These are phyloP conservation scores for Syzygium jambos DNA, from an alignment of 345 rosid genomes.

Conservation along the genomic window DNA sequence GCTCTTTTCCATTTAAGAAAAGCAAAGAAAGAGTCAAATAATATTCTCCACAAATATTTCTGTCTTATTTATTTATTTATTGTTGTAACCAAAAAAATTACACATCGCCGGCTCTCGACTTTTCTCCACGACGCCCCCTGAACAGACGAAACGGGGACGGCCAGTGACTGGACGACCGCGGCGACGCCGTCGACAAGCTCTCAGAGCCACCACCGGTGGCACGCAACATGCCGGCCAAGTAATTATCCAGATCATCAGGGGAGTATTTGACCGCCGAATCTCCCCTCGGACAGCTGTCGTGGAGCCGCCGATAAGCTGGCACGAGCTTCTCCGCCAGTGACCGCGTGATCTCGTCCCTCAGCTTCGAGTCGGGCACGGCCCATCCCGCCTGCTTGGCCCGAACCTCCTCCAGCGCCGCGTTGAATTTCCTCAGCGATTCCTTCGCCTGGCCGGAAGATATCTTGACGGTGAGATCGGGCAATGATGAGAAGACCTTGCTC, in stretches of 20 bases:
- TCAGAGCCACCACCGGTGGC: background rate
- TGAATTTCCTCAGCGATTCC: conserved; percentile 1
- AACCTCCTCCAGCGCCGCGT: conserved; percentile 3
- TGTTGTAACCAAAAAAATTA: background rate
- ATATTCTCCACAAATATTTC: background rate
- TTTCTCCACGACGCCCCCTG: background rate
- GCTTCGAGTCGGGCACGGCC: background rate
- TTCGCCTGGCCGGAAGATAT: background rate
- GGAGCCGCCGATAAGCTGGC: background rate
- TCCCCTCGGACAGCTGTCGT: background rate
- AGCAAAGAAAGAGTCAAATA: background rate
- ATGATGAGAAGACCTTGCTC: conserved; percentile 3
- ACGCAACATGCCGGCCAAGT: background rate
- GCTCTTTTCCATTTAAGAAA: background rate
- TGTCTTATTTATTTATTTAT: background rate
- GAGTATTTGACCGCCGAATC: background rate
- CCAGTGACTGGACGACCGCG: background rate
- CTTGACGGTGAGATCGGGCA: background rate
- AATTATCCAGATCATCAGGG: conserved; percentile 2
- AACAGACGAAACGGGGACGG: background rate
- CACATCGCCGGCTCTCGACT: background rate
- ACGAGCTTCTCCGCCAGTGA: conserved; percentile 2
- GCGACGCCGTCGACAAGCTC: background rate
- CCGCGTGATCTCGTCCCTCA: conserved; percentile 4
- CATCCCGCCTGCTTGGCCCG: conserved; percentile 3